phyloP scores from a whole-genome alignment of 2,329 filamentous ascomycete genomes.

The Metarhizium robertsii region DNA sequence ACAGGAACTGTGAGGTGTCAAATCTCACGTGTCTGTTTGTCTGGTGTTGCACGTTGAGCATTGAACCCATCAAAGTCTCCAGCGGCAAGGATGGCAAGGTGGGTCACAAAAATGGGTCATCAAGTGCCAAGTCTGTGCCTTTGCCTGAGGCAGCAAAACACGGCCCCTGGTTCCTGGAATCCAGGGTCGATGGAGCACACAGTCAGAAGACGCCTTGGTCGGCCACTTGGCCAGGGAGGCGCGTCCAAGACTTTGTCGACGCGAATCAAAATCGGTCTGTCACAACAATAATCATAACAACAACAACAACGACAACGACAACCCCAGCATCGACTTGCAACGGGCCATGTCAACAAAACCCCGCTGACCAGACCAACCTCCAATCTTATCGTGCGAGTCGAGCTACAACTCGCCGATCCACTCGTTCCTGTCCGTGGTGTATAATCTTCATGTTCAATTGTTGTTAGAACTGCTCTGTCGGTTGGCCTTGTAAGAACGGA shows the following conservation, averaged over 20 bases:
- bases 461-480: background rate
- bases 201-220: background rate
- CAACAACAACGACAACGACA: slow-evolving; percentile 19
- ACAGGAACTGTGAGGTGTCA: background rate
- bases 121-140: too few relatives aligned
- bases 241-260: slow-evolving; percentile 17
- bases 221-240: background rate
- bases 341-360: slow-evolving; percentile 12
- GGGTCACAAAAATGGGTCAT: too few relatives aligned
- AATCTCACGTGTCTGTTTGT: background rate
- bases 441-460: background rate
- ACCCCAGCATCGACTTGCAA: background rate
- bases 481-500: background rate
- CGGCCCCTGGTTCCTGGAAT: background rate
- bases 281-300: background rate
- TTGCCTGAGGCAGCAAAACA: slow-evolving; percentile 7
- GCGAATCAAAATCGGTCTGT: background rate
- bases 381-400: background rate
- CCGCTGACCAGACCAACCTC: slow-evolving; percentile 12
- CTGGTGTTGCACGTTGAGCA: background rate
- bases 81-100: too few relatives aligned
- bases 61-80: background rate
- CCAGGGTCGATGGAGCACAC: background rate
- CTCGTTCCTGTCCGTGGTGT: slow-evolving; percentile 4
- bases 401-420: slow-evolving; percentile 4